Conservation (phyloP, 148 eudicot genomes). For the Pouteria glomerata region DNA sequence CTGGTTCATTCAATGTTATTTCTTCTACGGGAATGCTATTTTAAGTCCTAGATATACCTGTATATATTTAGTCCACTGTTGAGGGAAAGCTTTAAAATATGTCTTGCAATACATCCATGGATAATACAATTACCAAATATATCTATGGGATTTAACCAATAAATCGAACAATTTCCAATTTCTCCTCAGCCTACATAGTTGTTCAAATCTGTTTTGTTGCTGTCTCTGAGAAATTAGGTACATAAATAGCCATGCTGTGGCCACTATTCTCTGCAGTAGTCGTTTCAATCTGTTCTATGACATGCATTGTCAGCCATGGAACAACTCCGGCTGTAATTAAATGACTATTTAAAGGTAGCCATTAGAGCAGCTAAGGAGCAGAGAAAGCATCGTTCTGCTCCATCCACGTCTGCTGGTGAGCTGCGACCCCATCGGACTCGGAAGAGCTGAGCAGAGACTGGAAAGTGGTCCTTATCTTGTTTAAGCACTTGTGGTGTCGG, state of each 20-base stretch:
- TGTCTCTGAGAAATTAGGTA: too few species aligned
- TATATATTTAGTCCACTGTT: neutral
- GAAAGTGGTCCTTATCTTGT: slow-evolving; percentile 28
- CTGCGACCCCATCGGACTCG: neutral
- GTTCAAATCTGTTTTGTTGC: too few species aligned
- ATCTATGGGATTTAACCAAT: neutral
- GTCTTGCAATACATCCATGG: too few species aligned
- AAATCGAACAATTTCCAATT: neutral
- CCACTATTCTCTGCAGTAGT: too few species aligned
- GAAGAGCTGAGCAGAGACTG: slow-evolving; percentile 16
- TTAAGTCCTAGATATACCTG: neutral
- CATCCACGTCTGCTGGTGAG: slow-evolving; percentile 9
- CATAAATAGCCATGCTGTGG: too few species aligned
- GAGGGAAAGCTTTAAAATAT: neutral
- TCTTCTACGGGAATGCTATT: too few species aligned
- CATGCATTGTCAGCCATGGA: too few species aligned
- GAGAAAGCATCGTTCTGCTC: slow-evolving; percentile 21
- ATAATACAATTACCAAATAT: neutral
- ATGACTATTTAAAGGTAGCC: too few species aligned
- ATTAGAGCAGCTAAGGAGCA: slow-evolving; percentile 19
- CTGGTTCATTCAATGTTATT: too few species aligned
- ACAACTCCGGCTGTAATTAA: too few species aligned
- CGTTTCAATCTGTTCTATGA: too few species aligned
- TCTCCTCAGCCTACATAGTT: neutral
- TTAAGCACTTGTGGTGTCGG: slow-evolving; percentile 30